Evolutionary conservation across 2,329 filamentous ascomycete species (phyloP).

Genomic region (Pyricularia pennisetigena): DNA sequence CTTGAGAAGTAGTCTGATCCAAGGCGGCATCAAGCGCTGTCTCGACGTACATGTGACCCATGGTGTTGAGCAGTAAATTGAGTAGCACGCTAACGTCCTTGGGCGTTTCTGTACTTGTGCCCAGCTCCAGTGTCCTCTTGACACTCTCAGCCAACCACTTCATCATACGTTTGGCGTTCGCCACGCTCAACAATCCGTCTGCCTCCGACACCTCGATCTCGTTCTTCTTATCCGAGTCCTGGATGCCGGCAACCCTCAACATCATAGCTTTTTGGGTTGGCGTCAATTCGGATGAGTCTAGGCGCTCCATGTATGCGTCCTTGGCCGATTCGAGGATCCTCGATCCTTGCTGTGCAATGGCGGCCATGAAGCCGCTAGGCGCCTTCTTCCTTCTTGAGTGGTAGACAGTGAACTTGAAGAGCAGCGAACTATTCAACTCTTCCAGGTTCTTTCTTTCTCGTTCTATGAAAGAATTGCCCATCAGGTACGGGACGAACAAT

Average conservation of each 20-base stretch:
- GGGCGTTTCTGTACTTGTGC: conserved; percentile 75
- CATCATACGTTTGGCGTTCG: conserved; percentile 95
- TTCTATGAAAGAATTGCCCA: conserved; percentile 62
- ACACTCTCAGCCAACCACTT: conserved; percentile 96
- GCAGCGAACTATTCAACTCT: conserved; percentile 77
- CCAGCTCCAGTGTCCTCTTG: conserved; percentile 82
- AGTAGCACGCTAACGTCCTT: conserved; percentile 86
- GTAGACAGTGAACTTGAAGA: conserved; percentile 96
- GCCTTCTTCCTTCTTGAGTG: conserved; percentile 82
- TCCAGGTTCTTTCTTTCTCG: conserved; percentile 61
- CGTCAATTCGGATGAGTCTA: conserved; percentile 83
- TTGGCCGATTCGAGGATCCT: conserved; percentile 81
- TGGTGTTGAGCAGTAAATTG: conserved; percentile 71
- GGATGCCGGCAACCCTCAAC: conserved; percentile 76
- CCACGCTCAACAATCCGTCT: conserved; percentile 72
- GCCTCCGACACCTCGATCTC: conserved; percentile 88
- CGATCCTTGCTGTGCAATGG: conserved; percentile 79
- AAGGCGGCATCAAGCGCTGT: conserved; percentile 58
- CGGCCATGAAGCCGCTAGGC: conserved; percentile 85
- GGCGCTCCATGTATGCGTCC: conserved; percentile 80
- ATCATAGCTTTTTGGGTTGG: conserved; percentile 85
- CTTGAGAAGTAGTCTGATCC: conserved; percentile 66
- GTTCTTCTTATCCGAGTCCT: conserved; percentile 66
- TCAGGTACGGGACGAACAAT: conserved; percentile 61
- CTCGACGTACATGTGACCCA: conserved; percentile 74